phyloP scores from a whole-genome alignment of 345 rosid species.

The Eutrema japonicum region DNA sequence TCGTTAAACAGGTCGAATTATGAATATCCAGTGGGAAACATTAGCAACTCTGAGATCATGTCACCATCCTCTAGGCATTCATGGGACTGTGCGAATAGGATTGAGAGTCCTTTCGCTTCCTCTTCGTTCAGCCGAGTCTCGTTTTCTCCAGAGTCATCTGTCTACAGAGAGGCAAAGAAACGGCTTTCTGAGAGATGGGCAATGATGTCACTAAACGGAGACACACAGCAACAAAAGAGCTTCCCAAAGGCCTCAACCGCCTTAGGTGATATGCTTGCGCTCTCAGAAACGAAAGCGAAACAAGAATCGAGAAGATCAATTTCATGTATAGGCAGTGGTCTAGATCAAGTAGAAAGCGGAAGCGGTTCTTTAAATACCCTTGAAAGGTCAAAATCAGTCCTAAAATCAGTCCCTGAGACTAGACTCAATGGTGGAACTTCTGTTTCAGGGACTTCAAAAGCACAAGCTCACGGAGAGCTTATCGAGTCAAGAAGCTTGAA shows the following conservation, averaged over 20 bases:
- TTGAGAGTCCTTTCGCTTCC: conserved; percentile 68
- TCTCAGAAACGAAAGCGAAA: conserved; percentile 61
- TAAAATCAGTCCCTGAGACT: conserved; percentile 71
- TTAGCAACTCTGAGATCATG: conserved; percentile 73
- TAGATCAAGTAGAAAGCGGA: conserved; percentile 51
- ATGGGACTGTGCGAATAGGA: conserved; percentile 77
- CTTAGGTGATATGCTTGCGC: conserved; percentile 95
- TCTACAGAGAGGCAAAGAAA: conserved; percentile 61
- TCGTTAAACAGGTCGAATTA: conserved; percentile 66
- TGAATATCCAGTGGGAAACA: conserved; percentile 62
- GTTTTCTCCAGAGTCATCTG: conserved; percentile 89
- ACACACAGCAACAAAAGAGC: conserved; percentile 54
- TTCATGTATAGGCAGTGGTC: conserved; percentile 52
- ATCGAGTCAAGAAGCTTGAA: conserved; percentile 57
- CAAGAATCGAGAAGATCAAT: conserved; percentile 58
- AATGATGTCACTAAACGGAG: conserved; percentile 72
- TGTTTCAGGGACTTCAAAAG: conserved; percentile 48
- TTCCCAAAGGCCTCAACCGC: conserved; percentile 70
- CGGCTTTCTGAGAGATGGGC: conserved; percentile 96
- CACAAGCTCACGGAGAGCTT: conserved; percentile 54
- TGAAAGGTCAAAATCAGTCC: conserved; percentile 76
- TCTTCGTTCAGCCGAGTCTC: conserved; percentile 74
- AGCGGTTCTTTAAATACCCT: conserved; percentile 54
- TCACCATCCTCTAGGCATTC: conserved; percentile 87
- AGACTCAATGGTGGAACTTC: conserved; percentile 55